Conservation (phyloP, 2,329 filamentous ascomycete genomes). For the Scytalidium lignicola region DNA sequence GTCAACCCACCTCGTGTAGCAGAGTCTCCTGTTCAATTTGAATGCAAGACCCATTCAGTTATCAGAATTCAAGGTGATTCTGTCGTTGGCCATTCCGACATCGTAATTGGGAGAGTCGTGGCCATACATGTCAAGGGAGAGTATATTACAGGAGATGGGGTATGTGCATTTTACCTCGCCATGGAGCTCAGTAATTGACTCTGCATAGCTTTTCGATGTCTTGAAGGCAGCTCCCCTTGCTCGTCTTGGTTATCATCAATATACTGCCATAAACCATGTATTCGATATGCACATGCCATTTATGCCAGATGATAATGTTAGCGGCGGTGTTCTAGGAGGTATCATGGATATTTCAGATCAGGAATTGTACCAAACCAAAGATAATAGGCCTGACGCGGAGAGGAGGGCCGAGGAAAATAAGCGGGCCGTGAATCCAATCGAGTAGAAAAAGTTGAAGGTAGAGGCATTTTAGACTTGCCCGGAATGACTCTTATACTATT, state of each 20-base stretch:
- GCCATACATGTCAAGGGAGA: constrained; percentile 13
- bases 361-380: too few relatives aligned
- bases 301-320: constrained; percentile 15
- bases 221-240: constrained; percentile 11
- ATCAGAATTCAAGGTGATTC: constrained; percentile 10
- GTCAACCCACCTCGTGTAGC: constrained; percentile 10
- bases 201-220: constrained; percentile 9
- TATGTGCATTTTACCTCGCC: neutral
- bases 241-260: constrained; percentile 12
- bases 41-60: constrained; percentile 11
- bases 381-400: too few relatives aligned
- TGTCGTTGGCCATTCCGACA: constrained; percentile 11
- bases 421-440: too few relatives aligned
- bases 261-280: constrained; percentile 10
- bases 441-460: too few relatives aligned
- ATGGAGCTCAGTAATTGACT: too few relatives aligned
- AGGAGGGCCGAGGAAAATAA: too few relatives aligned
- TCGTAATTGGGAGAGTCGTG: constrained; percentile 13
- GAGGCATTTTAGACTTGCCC: too few relatives aligned
- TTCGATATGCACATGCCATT: constrained; percentile 13
- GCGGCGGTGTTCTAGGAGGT: too few relatives aligned
- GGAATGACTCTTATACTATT: too few relatives aligned
- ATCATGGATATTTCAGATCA: too few relatives aligned
- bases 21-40: constrained; percentile 12
- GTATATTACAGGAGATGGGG: constrained; percentile 8